phyloP scores from a whole-genome alignment of 2,329 filamentous ascomycete genomes.

The Alternaria incomplexa region DNA sequence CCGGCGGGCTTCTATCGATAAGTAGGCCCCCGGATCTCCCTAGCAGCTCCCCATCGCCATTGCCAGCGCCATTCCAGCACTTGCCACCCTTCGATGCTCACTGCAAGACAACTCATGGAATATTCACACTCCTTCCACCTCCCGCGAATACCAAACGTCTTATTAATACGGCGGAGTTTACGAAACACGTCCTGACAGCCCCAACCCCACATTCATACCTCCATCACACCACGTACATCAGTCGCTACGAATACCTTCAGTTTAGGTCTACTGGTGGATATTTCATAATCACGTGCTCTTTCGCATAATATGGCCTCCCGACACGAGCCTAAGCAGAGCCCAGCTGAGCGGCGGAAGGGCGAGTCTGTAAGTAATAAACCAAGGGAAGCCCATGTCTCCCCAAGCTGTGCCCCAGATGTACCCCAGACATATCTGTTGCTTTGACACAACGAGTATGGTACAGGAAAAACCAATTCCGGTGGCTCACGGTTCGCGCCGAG shows the following conservation, averaged over 20 bases:
- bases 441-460: neutral
- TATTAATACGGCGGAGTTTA: slow-evolving; percentile 33
- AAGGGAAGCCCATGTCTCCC: neutral
- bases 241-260: neutral
- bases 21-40: slow-evolving; percentile 16
- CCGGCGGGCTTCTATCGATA: slow-evolving; percentile 19
- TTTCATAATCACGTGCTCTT: neutral
- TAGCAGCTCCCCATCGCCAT: slow-evolving; percentile 10
- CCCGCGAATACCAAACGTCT: slow-evolving; percentile 27
- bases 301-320: slow-evolving; percentile 38
- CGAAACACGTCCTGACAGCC: slow-evolving; percentile 26
- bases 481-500: neutral
- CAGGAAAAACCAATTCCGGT: neutral
- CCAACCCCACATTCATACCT: slow-evolving; percentile 11
- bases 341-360: slow-evolving; percentile 82
- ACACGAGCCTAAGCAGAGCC: slow-evolving; percentile 63
- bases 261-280: neutral
- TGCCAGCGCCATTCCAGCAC: slow-evolving; percentile 21
- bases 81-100: slow-evolving; percentile 37
- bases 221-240: slow-evolving; percentile 6
- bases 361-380: slow-evolving; percentile 70
- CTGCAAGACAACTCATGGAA: slow-evolving; percentile 43
- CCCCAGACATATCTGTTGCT: neutral
- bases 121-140: slow-evolving; percentile 27
- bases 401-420: neutral